Percentiles rank a stretch among this genome's conserved stretches.
Evolutionary conservation across 306 rosid genomes (phyloP).

Genomic region (Ormosia emarginata): DNA sequence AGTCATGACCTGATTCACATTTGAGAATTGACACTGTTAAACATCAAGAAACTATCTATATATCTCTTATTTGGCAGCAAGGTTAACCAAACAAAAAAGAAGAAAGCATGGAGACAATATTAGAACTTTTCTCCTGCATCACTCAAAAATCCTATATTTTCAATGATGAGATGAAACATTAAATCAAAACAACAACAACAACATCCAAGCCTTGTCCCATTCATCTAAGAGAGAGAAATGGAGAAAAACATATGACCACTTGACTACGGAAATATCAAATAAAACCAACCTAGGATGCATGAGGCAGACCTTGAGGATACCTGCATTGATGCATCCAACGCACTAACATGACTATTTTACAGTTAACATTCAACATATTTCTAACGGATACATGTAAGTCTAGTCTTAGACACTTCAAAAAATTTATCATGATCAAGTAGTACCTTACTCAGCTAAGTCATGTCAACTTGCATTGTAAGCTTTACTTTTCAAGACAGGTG

Average conservation of each 20-base stretch:
- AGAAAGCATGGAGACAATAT: not conserved
- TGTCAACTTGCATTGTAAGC: not conserved
- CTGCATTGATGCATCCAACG: not conserved
- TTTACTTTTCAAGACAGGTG: not conserved
- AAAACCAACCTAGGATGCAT: not conserved
- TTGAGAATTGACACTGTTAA: conserved; percentile 1
- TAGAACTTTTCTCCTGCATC: no score
- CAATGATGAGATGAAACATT: not conserved
- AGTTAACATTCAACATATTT: not conserved
- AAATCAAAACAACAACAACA: no score
- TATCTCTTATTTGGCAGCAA: not conserved
- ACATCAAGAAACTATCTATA: not conserved
- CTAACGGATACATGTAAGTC: not conserved
- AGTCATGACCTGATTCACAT: conserved; percentile 68
- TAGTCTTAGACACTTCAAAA: not conserved
- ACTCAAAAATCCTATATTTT: no score
- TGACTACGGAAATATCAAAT: not conserved
- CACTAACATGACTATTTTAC: not conserved
- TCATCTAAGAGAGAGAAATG: not conserved
- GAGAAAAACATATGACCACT: not conserved
- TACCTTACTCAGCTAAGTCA: not conserved
- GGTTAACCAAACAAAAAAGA: not conserved
- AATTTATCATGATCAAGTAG: not conserved
- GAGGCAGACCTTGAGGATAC: not conserved
- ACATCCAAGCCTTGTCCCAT: no score